Evolutionary conservation across 805 yeast species (phyloP).

Genomic region (Vanderwaltozyma yarrowii): DNA sequence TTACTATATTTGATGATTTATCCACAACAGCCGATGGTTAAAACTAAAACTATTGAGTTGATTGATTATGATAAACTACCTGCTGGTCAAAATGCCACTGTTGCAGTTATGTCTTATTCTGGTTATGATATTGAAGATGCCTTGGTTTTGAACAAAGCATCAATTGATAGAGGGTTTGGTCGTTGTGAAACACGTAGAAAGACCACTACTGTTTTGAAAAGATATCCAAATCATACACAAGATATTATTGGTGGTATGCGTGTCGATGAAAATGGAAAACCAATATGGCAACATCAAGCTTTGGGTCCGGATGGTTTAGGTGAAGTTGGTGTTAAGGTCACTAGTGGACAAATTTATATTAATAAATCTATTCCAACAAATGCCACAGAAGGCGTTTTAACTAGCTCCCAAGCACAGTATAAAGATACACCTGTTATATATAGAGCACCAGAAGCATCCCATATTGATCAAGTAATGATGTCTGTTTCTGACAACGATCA

Average conservation of each 20-base stretch:
- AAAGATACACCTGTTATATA: conserved; percentile 87
- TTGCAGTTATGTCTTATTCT: conserved; percentile 97
- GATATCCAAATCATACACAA: conserved; percentile 88
- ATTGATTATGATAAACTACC: conserved; percentile 94
- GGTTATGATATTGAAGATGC: conserved; percentile 99
- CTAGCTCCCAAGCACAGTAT: conserved; percentile 40
- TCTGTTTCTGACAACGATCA: conserved; percentile 92
- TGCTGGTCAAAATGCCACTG: conserved; percentile 98
- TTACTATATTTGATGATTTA: conserved; percentile 91
- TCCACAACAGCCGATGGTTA: conserved; percentile 99
- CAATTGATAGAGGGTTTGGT: conserved; percentile 94
- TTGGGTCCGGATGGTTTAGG: conserved; percentile 94
- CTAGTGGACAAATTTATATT: conserved; percentile 87
- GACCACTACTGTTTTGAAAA: conserved; percentile 78
- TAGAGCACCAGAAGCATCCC: conserved; percentile 91
- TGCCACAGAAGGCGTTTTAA: conserved; percentile 47
- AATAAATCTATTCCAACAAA: conserved; percentile 89
- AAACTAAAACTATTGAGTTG: conserved; percentile 91
- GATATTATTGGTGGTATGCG: conserved; percentile 90
- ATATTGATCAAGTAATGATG: conserved; percentile 96
- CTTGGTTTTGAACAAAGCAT: conserved; percentile 82
- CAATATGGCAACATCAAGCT: conserved; percentile 77
- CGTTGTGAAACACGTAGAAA: conserved; percentile 93
- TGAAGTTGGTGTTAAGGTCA: conserved; percentile 86
- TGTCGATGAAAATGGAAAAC: conserved; percentile 68